These are phyloP conservation scores for Medicago lupulina DNA, from an alignment of 306 rosid species.

Conservation along the genomic window DNA sequence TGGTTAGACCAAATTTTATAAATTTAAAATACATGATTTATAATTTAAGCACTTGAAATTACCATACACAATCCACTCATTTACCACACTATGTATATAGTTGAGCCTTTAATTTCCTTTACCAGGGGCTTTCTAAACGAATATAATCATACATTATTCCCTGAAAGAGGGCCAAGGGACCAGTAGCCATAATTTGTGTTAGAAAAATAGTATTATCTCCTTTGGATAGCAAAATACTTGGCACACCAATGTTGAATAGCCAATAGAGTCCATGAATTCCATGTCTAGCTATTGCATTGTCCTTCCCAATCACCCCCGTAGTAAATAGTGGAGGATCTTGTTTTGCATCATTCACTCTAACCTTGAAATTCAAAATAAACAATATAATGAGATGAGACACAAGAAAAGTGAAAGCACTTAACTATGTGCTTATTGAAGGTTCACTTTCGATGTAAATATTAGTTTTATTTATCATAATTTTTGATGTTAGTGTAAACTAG, in stretches of 20 bases:
- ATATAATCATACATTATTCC: constrained; percentile 89
- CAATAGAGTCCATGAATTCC: constrained; percentile 92
- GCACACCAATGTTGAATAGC: constrained; percentile 61
- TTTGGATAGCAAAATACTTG: constrained; percentile 46
- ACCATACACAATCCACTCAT: neutral
- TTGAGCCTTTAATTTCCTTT: too few relatives aligned
- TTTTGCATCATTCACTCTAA: constrained; percentile 67
- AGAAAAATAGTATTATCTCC: constrained; percentile 67
- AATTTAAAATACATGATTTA: neutral
- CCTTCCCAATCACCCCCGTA: constrained; percentile 80
- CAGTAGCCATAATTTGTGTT: constrained; percentile 59
- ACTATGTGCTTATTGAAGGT: too few relatives aligned
- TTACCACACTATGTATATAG: neutral
- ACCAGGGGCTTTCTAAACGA: constrained; percentile 68
- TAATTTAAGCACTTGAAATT: neutral
- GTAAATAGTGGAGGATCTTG: constrained; percentile 67
- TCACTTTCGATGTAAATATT: too few relatives aligned
- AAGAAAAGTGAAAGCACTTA: neutral
- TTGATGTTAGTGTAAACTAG: too few relatives aligned
- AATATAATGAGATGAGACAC: neutral
- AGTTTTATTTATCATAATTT: too few relatives aligned
- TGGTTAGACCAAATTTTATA: neutral
- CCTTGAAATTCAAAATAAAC: constrained; percentile 45
- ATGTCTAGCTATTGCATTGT: constrained; percentile 86
- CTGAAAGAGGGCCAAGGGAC: constrained; percentile 60